These are phyloP conservation scores for Pichia rugopelliculosa DNA, from an alignment of 805 yeast species.

Conservation along the genomic window DNA sequence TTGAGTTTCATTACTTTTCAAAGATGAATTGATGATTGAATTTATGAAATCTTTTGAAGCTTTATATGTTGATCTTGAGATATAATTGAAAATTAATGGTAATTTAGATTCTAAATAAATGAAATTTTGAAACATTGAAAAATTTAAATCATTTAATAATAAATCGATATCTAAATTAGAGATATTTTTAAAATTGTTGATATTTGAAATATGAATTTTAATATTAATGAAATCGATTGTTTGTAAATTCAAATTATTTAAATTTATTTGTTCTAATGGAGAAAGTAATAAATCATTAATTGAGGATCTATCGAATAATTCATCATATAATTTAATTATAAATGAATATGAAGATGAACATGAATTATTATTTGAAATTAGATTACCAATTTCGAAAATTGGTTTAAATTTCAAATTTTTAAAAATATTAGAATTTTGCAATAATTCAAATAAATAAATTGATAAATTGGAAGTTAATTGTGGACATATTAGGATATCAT, in stretches of 20 bases:
- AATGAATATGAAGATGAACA: neutral
- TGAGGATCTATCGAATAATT: constrained; percentile 1
- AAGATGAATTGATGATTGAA: constrained; percentile 15
- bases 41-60: constrained; percentile 13
- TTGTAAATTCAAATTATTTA: constrained; percentile 7
- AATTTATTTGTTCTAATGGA: constrained; percentile 6
- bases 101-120: constrained; percentile 17
- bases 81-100: constrained; percentile 27
- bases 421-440: constrained; percentile 2
- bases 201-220: neutral
- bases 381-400: neutral
- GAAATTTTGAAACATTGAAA: constrained; percentile 19
- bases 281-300: constrained; percentile 9
- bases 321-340: constrained; percentile 4
- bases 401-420: neutral
- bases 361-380: neutral
- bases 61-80: constrained; percentile 17
- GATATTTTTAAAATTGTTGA: neutral
- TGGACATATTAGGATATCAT: neutral
- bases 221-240: constrained; percentile 2
- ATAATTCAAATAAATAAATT: neutral
- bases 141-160: constrained; percentile 21
- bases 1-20: constrained; percentile 14
- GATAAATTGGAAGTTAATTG: constrained; percentile 1
- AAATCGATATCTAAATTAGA: neutral